Evolutionary conservation across 805 yeast genomes (phyloP).

Genomic region (Dipodascus geniculatus): DNA sequence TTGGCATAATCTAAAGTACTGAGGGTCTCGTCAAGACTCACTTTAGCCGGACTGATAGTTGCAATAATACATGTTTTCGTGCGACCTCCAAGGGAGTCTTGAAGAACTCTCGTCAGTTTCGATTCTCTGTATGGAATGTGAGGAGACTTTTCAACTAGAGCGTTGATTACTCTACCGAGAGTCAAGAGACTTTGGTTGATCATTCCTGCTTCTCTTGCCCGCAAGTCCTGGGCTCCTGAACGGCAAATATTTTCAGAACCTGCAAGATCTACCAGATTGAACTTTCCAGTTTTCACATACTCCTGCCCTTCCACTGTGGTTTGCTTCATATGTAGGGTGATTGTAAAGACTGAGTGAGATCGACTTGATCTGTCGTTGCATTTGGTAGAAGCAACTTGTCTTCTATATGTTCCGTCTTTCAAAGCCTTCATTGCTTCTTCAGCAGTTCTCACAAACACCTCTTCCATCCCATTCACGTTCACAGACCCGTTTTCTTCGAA

Average conservation of each 20-base stretch:
- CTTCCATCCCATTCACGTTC: conserved; percentile 31
- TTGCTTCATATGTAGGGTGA: conserved; percentile 42
- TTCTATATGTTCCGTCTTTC: conserved; percentile 43
- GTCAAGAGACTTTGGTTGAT: conserved; percentile 83
- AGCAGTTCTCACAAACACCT: conserved; percentile 37
- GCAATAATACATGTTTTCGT: conserved; percentile 83
- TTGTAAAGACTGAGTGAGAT: conserved; percentile 69
- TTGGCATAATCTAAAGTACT: conserved; percentile 83
- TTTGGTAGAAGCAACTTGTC: conserved; percentile 70
- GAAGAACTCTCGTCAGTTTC: conserved; percentile 63
- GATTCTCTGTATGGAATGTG: conserved; percentile 86
- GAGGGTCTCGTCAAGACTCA: conserved; percentile 68
- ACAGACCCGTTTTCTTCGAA: conserved; percentile 49
- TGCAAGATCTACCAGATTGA: conserved; percentile 85
- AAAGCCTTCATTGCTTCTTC: conserved; percentile 41
- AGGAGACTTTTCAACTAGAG: conserved; percentile 45
- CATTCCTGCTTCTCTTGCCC: conserved; percentile 90
- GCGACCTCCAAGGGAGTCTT: conserved; percentile 78
- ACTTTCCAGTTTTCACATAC: conserved; percentile 54
- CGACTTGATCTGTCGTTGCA: conserved; percentile 69
- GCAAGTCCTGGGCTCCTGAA: conserved; percentile 76
- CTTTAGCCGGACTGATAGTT: conserved; percentile 72
- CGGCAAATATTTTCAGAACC: conserved; percentile 84
- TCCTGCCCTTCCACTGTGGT: conserved; percentile 46
- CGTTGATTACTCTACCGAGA: conserved; percentile 79